Conservation (phyloP, 495 filamentous ascomycete species). For the Hyaloscypha hepaticicola region DNA sequence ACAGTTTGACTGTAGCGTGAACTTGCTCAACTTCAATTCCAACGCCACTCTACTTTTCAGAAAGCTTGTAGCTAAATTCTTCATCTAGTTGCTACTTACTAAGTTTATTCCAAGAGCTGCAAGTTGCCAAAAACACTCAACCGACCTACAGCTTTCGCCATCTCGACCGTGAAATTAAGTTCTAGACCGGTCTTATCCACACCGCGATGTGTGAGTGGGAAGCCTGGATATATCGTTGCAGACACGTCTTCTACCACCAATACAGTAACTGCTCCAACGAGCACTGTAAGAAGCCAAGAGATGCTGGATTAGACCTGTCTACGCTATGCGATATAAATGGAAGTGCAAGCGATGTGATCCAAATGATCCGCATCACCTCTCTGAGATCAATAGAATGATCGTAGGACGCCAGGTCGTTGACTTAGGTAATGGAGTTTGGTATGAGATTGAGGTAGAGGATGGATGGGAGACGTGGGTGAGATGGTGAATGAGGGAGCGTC, state of each 20-base stretch:
- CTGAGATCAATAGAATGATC: background rate
- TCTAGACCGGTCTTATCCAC: no score
- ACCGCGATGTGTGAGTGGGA: background rate
- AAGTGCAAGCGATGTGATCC: background rate
- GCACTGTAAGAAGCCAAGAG: background rate
- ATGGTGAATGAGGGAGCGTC: background rate
- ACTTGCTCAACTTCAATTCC: no score
- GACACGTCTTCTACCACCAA: background rate
- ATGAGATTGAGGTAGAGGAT: background rate
- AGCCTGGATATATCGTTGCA: background rate
- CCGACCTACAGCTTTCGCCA: no score
- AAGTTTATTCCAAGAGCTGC: no score
- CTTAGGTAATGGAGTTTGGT: background rate
- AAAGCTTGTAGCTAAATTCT: no score
- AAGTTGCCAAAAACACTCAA: no score
- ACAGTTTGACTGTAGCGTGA: no score
- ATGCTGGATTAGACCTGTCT: background rate
- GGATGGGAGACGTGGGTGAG: background rate
- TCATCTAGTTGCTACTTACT: no score
- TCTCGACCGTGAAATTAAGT: no score
- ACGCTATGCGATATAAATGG: background rate
- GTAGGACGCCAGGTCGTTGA: background rate
- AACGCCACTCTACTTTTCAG: no score
- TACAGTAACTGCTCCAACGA: background rate
- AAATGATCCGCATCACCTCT: no score